Conservation (phyloP, 495 filamentous ascomycete genomes). For the Aspergillus campestris region DNA sequence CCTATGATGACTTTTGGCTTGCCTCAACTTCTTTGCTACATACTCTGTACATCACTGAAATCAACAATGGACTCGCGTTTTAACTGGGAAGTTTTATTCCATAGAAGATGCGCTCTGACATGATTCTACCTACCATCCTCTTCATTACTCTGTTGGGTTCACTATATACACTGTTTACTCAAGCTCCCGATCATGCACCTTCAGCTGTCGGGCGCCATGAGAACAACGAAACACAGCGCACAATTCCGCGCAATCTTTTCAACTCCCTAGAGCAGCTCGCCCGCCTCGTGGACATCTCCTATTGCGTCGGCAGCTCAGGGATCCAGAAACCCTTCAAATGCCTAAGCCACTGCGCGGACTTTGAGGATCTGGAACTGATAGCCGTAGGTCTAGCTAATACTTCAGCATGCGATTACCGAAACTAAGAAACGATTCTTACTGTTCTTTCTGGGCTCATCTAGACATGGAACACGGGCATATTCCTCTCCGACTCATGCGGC, state of each 20-base stretch:
- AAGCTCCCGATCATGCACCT: background rate
- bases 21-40: no score
- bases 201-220: no score
- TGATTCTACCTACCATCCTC: no score
- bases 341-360: conserved; percentile 73
- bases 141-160: no score
- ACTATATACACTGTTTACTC: no score
- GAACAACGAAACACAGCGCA: conserved; percentile 6
- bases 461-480: conserved; percentile 84
- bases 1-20: no score
- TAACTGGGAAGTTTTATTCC: no score
- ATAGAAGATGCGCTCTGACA: no score
- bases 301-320: conserved; percentile 86
- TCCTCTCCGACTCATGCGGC: conserved; percentile 86
- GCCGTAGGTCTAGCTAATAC: conserved; percentile 32
- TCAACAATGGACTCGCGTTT: no score
- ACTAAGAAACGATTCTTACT: background rate
- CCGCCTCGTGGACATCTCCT: conserved; percentile 85
- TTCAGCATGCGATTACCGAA: background rate
- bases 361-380: conserved; percentile 67
- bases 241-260: conserved; percentile 60
- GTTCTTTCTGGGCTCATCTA: conserved; percentile 12
- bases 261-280: conserved; percentile 75
- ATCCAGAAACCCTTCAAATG: conserved; percentile 77
- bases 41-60: no score